A percentile compares a stretch with the other conserved stretches of the same genome.
Conservation (phyloP, 352 stramenopile genomes). For the Pythium myriotylum region DNA sequence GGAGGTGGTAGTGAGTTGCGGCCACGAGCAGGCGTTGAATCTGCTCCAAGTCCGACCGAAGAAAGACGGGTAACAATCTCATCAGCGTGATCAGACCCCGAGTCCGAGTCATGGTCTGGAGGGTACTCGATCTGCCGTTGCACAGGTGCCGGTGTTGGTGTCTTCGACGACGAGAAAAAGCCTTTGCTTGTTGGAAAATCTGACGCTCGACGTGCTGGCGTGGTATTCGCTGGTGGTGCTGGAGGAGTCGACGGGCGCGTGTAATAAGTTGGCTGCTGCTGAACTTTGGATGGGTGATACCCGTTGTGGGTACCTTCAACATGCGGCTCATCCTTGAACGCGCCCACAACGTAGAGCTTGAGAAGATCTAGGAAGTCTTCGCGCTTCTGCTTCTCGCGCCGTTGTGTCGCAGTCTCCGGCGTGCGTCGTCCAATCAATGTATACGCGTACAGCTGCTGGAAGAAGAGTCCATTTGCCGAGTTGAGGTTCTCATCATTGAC, state of each 20-base stretch:
- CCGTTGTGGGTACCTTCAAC: conserved; percentile 10
- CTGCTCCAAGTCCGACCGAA: conserved; percentile 3
- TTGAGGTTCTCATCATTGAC: conserved; percentile 59
- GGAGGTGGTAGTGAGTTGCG: conserved; percentile 13
- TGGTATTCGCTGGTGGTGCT: conserved; percentile 4
- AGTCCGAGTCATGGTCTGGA: conserved; percentile 44
- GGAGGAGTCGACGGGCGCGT: conserved; percentile 12
- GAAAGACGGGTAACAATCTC: conserved; percentile 23
- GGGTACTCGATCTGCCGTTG: conserved; percentile 29
- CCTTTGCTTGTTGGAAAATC: conserved; percentile 21
- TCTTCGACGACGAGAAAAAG: conserved; percentile 22
- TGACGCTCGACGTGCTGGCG: conserved; percentile 11
- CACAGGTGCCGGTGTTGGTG: conserved; percentile 3
- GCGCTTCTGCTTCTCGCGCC: conserved; percentile 63
- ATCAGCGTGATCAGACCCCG: conserved; percentile 52
- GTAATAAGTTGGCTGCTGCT: conserved; percentile 23
- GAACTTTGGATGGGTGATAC: conserved; percentile 4
- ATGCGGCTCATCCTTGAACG: conserved; percentile 46
- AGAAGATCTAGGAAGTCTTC: conserved; percentile 67
- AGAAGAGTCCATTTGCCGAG: conserved; percentile 76
- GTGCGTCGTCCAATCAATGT: conserved; percentile 71
- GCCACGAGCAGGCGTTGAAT: conserved; percentile 3
- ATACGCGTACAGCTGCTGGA: conserved; percentile 85
- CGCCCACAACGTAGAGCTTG: conserved; percentile 67
- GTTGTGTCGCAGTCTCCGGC: conserved; percentile 40